phyloP scores from a whole-genome alignment of 2,329 filamentous ascomycete genomes.

The Ophiocordyceps camponoti-rufipedis region DNA sequence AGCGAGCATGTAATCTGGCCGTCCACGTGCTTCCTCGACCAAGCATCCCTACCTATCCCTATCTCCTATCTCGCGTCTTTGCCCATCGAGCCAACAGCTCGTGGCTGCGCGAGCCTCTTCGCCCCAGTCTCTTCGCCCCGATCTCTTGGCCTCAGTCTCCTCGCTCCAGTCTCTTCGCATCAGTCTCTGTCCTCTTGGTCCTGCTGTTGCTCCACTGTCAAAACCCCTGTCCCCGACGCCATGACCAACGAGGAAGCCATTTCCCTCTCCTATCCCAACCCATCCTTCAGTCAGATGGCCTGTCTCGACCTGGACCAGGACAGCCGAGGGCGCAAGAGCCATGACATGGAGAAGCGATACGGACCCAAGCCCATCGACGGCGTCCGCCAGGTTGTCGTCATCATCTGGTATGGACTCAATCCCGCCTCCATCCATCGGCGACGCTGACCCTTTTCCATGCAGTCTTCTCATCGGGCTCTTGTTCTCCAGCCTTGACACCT shows the following conservation, averaged over 20 bases:
- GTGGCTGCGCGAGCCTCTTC: no score
- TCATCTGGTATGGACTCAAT: slow-evolving; percentile 13
- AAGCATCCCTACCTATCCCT: no score
- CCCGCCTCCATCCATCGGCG: not conserved
- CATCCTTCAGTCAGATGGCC: slow-evolving; percentile 7
- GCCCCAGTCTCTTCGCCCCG: no score
- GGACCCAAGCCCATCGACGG: slow-evolving; percentile 1
- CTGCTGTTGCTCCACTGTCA: no score
- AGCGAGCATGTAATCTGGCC: not conserved
- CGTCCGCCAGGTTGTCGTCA: slow-evolving; percentile 12
- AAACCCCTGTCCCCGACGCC: not conserved
- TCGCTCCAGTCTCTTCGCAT: no score
- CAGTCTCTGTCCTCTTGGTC: not conserved
- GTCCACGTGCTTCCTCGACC: no score
- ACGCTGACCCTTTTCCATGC: slow-evolving; percentile 4
- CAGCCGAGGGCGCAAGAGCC: not conserved
- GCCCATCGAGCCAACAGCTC: no score
- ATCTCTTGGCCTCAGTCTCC: no score
- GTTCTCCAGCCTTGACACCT: slow-evolving; percentile 38
- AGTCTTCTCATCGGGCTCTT: slow-evolving; percentile 34
- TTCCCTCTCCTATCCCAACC: slow-evolving; percentile 8
- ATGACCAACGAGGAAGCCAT: slow-evolving; percentile 1
- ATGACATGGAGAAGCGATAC: not conserved
- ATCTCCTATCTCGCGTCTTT: no score
- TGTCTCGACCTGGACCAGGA: not conserved